Conservation (phyloP, 345 rosid species). For the Erysimum cheiranthoides region DNA sequence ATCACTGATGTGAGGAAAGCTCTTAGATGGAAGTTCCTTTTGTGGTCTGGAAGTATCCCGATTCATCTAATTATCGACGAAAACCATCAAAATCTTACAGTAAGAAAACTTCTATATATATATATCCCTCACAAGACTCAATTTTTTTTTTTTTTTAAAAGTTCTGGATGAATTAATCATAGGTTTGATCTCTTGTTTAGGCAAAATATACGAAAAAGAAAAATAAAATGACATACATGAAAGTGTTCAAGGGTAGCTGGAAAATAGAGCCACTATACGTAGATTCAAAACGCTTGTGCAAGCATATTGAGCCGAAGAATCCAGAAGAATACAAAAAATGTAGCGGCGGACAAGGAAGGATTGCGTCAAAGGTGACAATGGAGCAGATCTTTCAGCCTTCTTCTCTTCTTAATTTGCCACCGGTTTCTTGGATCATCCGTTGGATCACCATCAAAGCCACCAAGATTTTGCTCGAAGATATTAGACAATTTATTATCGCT, state of each 20-base stretch:
- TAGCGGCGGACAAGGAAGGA: slow-evolving; percentile 67
- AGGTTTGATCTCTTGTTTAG: neutral
- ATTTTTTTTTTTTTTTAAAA: no score
- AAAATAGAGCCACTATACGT: slow-evolving; percentile 65
- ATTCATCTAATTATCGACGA: slow-evolving; percentile 73
- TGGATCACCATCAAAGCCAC: slow-evolving; percentile 68
- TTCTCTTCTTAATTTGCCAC: slow-evolving; percentile 65
- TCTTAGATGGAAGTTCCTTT: slow-evolving; percentile 74
- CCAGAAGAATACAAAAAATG: slow-evolving; percentile 64
- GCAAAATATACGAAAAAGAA: slow-evolving; percentile 67
- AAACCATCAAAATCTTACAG: slow-evolving; percentile 60
- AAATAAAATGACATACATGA: slow-evolving; percentile 64
- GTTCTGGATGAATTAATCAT: neutral
- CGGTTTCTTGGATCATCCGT: slow-evolving; percentile 80
- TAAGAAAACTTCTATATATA: slow-evolving; percentile 38
- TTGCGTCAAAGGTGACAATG: slow-evolving; percentile 69
- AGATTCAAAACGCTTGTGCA: slow-evolving; percentile 62
- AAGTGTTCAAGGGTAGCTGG: slow-evolving; percentile 80
- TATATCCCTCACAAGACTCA: neutral
- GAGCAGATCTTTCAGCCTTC: slow-evolving; percentile 78
- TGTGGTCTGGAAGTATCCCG: slow-evolving; percentile 74
- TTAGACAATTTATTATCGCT: slow-evolving; percentile 7
- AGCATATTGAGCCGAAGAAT: slow-evolving; percentile 58
- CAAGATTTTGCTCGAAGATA: slow-evolving; percentile 61
- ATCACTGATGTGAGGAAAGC: slow-evolving; percentile 70